Conservation (phyloP, 2,329 filamentous ascomycete species). For the Aureobasidium melanogenum region DNA sequence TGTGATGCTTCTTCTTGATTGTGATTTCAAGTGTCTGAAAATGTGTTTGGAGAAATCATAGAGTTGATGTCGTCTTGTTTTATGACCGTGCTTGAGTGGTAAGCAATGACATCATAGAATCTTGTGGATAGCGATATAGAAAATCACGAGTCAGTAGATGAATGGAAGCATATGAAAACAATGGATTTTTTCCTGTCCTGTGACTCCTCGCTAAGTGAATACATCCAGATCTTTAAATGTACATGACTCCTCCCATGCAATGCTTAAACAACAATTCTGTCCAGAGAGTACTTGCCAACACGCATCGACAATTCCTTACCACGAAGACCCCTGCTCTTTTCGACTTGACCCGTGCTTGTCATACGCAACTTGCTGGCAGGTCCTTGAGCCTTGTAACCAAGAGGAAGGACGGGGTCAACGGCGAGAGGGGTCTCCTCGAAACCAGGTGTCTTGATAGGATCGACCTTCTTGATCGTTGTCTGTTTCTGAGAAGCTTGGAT, state of each 20-base stretch:
- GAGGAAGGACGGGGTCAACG: conserved; percentile 49
- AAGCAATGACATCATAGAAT: not conserved
- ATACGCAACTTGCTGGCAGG: conserved; percentile 30
- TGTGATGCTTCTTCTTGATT: not conserved
- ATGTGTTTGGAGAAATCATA: not conserved
- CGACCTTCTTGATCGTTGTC: conserved; percentile 25
- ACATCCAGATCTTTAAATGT: conserved; percentile 1
- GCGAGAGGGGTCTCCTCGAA: conserved; percentile 40
- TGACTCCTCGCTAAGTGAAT: conserved; percentile 12
- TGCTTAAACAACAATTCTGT: conserved; percentile 48
- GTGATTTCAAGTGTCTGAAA: not conserved
- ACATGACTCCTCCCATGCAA: not conserved
- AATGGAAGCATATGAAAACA: not conserved
- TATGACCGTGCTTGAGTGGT: not conserved
- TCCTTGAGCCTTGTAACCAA: conserved; percentile 57
- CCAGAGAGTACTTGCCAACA: conserved; percentile 74
- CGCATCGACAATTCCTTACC: conserved; percentile 70
- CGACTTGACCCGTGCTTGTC: conserved; percentile 40
- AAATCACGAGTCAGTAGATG: not conserved
- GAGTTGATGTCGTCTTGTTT: not conserved
- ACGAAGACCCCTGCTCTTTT: conserved; percentile 60
- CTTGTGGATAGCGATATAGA: not conserved
- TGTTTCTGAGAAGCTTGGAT: conserved; percentile 8
- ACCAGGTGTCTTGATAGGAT: conserved; percentile 33
- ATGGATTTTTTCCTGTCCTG: conserved; percentile 8